Evolutionary conservation across 306 rosid species (phyloP).

Genomic region (Cyclanthera cordifolia): DNA sequence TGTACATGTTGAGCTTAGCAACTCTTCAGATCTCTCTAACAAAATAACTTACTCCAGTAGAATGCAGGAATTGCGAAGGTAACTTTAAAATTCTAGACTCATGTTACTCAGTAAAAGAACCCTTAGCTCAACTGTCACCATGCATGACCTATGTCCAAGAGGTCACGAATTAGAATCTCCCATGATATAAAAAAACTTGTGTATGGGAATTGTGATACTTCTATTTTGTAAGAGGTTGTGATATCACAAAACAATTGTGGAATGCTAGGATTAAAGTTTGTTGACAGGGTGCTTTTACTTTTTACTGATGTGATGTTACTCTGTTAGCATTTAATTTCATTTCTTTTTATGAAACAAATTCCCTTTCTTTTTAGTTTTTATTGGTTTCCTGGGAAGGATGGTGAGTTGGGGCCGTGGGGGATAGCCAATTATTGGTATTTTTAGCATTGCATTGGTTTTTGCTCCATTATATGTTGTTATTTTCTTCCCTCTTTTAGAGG

Average conservation of each 20-base stretch:
- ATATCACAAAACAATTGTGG: not conserved
- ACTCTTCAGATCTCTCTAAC: conserved; percentile 12
- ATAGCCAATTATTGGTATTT: not conserved
- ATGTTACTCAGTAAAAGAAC: not conserved
- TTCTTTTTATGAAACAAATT: not conserved
- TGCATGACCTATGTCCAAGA: no score
- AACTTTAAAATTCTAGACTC: not conserved
- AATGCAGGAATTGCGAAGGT: conserved; percentile 58
- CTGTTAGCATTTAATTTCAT: not conserved
- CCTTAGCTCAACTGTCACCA: no score
- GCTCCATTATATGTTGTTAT: no score
- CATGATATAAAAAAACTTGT: no score
- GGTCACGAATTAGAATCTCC: no score
- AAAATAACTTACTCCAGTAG: conserved; percentile 39
- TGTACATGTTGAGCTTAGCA: conserved; percentile 39
- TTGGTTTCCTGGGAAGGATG: not conserved
- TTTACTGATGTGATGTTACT: not conserved
- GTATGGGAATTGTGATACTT: not conserved
- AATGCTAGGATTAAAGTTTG: not conserved
- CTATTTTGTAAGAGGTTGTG: not conserved
- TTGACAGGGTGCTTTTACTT: not conserved
- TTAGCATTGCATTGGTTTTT: no score
- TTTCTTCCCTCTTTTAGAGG: no score
- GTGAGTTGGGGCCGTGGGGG: not conserved
- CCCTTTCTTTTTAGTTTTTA: no score